Percentiles rank a stretch among this genome's conserved stretches.
phyloP scores from a whole-genome alignment of 2,329 filamentous ascomycete species.

The Pseudogymnoascus sp. region DNA sequence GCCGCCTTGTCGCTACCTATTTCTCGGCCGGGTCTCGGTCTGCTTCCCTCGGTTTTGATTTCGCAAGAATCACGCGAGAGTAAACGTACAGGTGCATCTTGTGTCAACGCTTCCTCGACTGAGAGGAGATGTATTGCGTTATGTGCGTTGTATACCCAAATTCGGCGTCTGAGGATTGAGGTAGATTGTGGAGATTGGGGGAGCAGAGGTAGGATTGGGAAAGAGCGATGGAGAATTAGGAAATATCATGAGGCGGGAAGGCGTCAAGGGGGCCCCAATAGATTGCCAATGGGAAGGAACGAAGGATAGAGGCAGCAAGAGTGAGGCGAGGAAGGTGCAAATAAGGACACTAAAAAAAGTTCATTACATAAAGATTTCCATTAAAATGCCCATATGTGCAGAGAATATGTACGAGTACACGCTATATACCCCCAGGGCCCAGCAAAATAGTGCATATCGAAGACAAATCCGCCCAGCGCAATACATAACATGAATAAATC shows the following conservation, averaged over 20 bases:
- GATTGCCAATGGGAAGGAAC: not conserved
- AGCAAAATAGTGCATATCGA: not conserved
- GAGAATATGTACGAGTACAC: not conserved
- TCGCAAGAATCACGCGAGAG: too few relatives aligned
- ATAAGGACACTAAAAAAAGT: not conserved
- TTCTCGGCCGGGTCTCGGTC: too few relatives aligned
- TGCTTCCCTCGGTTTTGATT: too few relatives aligned
- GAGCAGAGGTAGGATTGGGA: not conserved
- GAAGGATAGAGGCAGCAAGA: not conserved
- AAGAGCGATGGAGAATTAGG: not conserved
- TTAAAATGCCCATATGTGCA: constrained; percentile 1
- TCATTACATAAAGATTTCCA: not conserved
- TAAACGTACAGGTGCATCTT: too few relatives aligned
- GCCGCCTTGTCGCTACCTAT: too few relatives aligned
- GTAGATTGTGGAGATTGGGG: too few relatives aligned
- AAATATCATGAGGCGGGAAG: not conserved
- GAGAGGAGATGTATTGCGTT: too few relatives aligned
- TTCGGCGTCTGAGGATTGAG: too few relatives aligned
- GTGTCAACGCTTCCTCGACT: too few relatives aligned
- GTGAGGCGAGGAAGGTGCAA: not conserved
- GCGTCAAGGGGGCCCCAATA: too few relatives aligned
- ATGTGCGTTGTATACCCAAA: too few relatives aligned
- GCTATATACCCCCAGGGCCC: not conserved
- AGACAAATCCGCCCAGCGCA: not conserved
- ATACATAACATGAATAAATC: not conserved